Evolutionary conservation across 108 stramenopile genomes (phyloP).

Genomic region (Halocafeteria seosinensis): DNA sequence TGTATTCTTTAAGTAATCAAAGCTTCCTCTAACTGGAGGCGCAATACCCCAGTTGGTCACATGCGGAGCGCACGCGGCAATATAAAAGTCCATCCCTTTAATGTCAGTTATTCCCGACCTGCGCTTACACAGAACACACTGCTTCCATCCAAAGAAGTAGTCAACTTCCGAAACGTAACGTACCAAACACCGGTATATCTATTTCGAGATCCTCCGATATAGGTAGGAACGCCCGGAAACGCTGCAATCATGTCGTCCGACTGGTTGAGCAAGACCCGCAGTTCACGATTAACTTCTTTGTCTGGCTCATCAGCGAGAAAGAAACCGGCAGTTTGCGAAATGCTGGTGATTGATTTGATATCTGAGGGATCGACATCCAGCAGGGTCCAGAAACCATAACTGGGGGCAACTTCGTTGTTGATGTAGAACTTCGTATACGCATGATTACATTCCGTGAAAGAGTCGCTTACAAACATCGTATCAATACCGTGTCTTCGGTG

Average conservation of each 20-base stretch:
- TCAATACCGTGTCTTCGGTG: neutral
- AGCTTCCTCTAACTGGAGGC: neutral
- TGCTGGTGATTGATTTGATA: neutral
- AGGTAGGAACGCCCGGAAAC: neutral
- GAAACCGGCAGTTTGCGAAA: neutral
- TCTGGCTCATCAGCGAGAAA: slow-evolving; percentile 1
- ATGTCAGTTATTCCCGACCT: too few species aligned
- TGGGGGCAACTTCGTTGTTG: neutral
- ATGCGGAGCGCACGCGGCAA: slow-evolving; percentile 3
- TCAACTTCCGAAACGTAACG: too few species aligned
- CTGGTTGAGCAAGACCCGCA: neutral
- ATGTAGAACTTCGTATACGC: neutral
- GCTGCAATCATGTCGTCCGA: neutral
- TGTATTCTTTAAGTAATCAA: neutral
- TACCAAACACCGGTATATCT: neutral
- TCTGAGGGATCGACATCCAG: neutral
- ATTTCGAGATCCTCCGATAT: neutral
- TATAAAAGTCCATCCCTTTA: neutral
- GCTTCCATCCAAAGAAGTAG: too few species aligned
- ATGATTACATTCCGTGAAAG: neutral
- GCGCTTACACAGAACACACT: too few species aligned
- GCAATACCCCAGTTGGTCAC: neutral
- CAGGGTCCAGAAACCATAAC: neutral
- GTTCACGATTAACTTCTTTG: neutral
- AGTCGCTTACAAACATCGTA: neutral